phyloP scores from a whole-genome alignment of 176 grass and related monocot species.

The Carex cristatella region DNA sequence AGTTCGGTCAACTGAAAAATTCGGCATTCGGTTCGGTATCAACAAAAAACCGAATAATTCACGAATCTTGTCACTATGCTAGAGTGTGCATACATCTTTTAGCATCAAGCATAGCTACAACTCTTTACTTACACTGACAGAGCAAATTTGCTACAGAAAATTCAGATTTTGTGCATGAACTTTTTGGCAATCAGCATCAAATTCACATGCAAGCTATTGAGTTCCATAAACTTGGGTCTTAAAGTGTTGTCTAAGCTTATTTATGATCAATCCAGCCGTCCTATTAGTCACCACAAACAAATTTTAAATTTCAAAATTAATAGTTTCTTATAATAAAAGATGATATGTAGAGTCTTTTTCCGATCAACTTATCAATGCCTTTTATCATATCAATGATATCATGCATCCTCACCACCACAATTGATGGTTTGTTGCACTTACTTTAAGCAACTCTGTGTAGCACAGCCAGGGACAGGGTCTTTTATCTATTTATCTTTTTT shows the following conservation, averaged over 20 bases:
- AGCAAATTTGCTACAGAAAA: not conserved
- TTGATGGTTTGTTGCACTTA: not conserved
- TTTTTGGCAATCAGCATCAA: not conserved
- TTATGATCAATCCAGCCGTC: not conserved
- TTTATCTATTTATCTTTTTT: not conserved
- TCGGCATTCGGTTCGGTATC: too few relatives aligned
- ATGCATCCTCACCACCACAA: not conserved
- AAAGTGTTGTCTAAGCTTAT: not conserved
- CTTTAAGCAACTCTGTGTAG: not conserved
- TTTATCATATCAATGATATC: slow-evolving; percentile 7
- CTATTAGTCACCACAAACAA: not conserved
- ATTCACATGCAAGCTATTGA: not conserved
- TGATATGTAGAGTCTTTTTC: not conserved
- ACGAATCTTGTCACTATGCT: too few relatives aligned
- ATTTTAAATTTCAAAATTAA: too few relatives aligned
- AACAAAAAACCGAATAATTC: too few relatives aligned
- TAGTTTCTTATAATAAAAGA: not conserved
- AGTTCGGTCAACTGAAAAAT: too few relatives aligned
- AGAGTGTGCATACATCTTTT: not conserved
- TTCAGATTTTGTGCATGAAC: not conserved
- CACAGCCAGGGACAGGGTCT: not conserved
- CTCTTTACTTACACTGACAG: not conserved
- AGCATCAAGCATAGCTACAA: not conserved
- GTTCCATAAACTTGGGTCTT: not conserved
- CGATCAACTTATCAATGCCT: not conserved